These are phyloP conservation scores for Leonotis leonurus DNA, from an alignment of 257 asterid genomes.

Conservation along the genomic window DNA sequence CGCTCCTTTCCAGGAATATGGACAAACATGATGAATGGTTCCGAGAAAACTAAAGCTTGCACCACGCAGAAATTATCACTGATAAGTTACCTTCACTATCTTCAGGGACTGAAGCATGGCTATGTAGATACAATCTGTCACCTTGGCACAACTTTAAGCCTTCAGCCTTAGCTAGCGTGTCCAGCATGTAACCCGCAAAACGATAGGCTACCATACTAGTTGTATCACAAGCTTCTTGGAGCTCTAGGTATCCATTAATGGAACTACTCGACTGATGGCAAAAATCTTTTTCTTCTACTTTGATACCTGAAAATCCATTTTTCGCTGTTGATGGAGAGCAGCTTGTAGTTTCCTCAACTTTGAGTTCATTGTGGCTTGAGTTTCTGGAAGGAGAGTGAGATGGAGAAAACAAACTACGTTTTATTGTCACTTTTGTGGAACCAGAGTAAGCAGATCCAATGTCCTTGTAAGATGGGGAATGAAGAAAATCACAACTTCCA, in stretches of 20 bases:
- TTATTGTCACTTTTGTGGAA: not conserved
- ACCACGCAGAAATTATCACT: not conserved
- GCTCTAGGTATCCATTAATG: slow-evolving; percentile 51
- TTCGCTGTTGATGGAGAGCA: slow-evolving; percentile 11
- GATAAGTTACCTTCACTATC: slow-evolving; percentile 35
- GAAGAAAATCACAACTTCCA: slow-evolving; percentile 6
- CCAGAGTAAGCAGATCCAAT: slow-evolving; percentile 9
- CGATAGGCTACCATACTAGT: slow-evolving; percentile 55
- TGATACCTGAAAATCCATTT: slow-evolving; percentile 4
- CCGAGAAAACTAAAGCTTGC: not conserved
- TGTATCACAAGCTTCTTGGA: slow-evolving; percentile 82
- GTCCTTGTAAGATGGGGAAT: slow-evolving; percentile 18
- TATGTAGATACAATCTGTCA: slow-evolving; percentile 43
- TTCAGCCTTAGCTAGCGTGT: slow-evolving; percentile 40
- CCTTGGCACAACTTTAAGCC: slow-evolving; percentile 29
- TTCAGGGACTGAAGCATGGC: slow-evolving; percentile 28
- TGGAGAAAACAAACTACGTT: slow-evolving; percentile 17
- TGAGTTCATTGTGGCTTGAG: slow-evolving; percentile 11
- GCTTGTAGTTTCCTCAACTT: slow-evolving; percentile 18
- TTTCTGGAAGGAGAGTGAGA: slow-evolving; percentile 14
- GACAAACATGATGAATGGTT: not conserved
- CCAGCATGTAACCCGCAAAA: slow-evolving; percentile 48
- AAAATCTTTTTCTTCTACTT: slow-evolving; percentile 19
- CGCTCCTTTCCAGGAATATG: not conserved
- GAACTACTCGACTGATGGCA: slow-evolving; percentile 16